These are phyloP conservation scores for Phlebiopsis gigantea DNA, from an alignment of 768 basidiomycete genomes.

Conservation along the genomic window DNA sequence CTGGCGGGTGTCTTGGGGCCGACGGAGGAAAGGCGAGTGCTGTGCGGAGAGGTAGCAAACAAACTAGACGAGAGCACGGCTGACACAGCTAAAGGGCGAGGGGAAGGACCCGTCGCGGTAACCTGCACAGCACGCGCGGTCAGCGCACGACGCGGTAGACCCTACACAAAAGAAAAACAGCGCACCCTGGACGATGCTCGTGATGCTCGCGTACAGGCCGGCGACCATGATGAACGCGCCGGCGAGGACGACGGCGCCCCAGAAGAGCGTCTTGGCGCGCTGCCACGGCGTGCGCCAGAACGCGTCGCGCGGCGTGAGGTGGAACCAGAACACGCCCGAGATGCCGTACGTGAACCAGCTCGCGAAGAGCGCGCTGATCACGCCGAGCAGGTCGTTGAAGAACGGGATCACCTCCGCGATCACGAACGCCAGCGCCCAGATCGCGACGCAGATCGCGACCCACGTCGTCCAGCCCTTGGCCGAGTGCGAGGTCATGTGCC, in stretches of 20 bases:
- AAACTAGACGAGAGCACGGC: constrained; percentile 11
- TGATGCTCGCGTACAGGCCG: constrained; percentile 24
- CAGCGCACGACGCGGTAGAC: not conserved
- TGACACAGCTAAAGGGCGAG: constrained; percentile 23
- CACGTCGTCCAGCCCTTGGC: constrained; percentile 24
- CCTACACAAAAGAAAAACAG: not conserved
- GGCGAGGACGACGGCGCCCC: constrained; percentile 20
- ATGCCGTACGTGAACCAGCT: constrained; percentile 25
- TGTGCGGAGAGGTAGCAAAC: too few relatives aligned
- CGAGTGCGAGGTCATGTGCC: constrained; percentile 26
- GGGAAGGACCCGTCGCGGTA: constrained; percentile 23
- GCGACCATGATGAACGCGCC: constrained; percentile 28
- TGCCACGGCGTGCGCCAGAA: constrained; percentile 21
- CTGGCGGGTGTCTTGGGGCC: not conserved
- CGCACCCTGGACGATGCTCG: constrained; percentile 24
- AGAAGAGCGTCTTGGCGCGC: constrained; percentile 22
- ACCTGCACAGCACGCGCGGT: constrained; percentile 10
- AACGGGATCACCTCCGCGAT: constrained; percentile 30
- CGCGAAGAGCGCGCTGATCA: constrained; percentile 25
- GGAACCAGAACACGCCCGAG: constrained; percentile 26
- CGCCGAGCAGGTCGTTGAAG: constrained; percentile 28
- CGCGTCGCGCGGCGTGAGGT: constrained; percentile 17
- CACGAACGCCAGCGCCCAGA: constrained; percentile 24
- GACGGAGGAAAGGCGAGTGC: not conserved
- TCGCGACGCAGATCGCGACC: constrained; percentile 22